phyloP scores from a whole-genome alignment of 1,284 basidiomycete genomes.

The Malassezia brasiliensis region DNA sequence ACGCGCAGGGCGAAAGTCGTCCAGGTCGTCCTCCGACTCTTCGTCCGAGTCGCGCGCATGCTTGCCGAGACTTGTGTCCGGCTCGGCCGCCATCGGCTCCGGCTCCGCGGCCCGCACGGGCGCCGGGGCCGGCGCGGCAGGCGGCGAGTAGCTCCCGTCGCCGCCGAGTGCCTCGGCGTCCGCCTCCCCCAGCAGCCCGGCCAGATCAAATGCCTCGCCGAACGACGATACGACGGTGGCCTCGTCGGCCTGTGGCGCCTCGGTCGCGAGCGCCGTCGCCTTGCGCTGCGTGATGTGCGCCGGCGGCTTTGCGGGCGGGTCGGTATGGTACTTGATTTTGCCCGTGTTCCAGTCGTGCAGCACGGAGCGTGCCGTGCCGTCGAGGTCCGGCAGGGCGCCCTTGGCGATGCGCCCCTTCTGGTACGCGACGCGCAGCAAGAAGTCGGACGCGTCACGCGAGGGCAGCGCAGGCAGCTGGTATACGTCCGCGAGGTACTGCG shows the following conservation, averaged over 20 bases:
- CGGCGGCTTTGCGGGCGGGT: conserved; percentile 56
- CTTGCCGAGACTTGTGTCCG: conserved; percentile 18
- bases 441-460: conserved; percentile 61
- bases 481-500: conserved; percentile 26
- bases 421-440: conserved; percentile 81
- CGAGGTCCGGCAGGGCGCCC: conserved; percentile 82
- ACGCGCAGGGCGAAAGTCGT: background rate
- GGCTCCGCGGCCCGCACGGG: background rate
- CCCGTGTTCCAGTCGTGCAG: conserved; percentile 92
- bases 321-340: conserved; percentile 79
- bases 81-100: background rate
- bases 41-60: conserved; percentile 45
- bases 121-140: background rate
- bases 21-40: conserved; percentile 31
- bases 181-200: conserved; percentile 40
- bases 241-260: background rate
- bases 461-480: conserved; percentile 30
- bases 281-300: background rate
- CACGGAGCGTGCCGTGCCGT: conserved; percentile 71
- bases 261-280: conserved; percentile 39
- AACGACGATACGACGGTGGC: conserved; percentile 28
- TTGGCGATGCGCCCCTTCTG: conserved; percentile 56
- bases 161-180: conserved; percentile 39
- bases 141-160: conserved; percentile 13
- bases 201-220: conserved; percentile 42